Base-by-base conservation (phyloP, 2,329 filamentous ascomycete species). In the Aspergillus proliferans region DNA sequence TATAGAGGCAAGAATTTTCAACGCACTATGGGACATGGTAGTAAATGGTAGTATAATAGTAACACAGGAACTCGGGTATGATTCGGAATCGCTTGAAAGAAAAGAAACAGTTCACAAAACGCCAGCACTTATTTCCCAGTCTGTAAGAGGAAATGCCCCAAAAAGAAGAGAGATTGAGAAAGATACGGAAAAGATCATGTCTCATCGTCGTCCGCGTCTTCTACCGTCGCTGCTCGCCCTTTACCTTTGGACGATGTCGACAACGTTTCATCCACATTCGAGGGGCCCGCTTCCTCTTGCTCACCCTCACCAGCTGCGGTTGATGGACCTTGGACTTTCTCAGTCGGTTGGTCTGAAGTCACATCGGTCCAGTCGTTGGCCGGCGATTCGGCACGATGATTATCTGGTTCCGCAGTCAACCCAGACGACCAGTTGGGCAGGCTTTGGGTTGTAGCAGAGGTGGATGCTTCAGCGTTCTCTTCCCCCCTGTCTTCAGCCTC, bases 181-280 rank as follows among this genome's bases (percentile, higher is more conserved):
- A 3, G n/a, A 42, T 14, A 10, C 15, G 18, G 26, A 26, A 9
- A 43, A 22, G 10, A 49, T 54, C 47, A 55, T 40, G 51, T 53
- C 28, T 64, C 64, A 40, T 69, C 66, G 28, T 66, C 65, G 7
- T 33, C 54, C 12, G 52, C 55, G 43, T 70, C 67, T 56, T 70
- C 67, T n/a, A 70, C 65, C 1, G 65, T 67, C 21, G 60, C 58
- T 33, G 61, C 57, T 21, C 65, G 60, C 9, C 55, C 50, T 53
- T 70, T 70, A 26, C 67, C 67, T 43, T 69, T 69, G 24, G 59
- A 59, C 15, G 53, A 40, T 24, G 63, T 61, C n/a, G 59, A 21
- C 6, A 45, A 44, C 9, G 47, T 48, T 6, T 57, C 58, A 1
- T 45, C 12, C 4, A 45, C 45, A 4, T 51, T n/a, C 26, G 26